Evolutionary conservation across 345 rosid species (phyloP).

Genomic region (Moricandia moricandioides): DNA sequence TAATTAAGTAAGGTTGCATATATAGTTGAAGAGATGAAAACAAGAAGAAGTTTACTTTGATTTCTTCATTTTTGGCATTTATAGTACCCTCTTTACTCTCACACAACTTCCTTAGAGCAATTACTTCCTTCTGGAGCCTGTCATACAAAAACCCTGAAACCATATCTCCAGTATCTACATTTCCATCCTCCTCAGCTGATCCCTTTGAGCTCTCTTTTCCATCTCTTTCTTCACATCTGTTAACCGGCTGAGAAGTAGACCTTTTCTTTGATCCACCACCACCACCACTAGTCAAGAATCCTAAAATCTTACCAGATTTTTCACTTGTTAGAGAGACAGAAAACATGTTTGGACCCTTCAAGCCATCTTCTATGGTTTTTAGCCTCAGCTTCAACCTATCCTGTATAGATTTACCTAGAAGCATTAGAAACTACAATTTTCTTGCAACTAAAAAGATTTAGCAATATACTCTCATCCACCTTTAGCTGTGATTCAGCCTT

Average conservation of each 20-base stretch:
- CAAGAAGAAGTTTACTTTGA: constrained; percentile 47
- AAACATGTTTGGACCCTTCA: constrained; percentile 44
- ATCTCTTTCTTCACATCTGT: constrained; percentile 46
- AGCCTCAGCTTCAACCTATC: constrained; percentile 80
- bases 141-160: constrained; percentile 93
- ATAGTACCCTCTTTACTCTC: constrained; percentile 63
- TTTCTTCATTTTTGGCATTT: constrained; percentile 67
- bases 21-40: not conserved
- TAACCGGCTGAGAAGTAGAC: constrained; percentile 53
- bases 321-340: constrained; percentile 37
- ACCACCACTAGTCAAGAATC: constrained; percentile 57
- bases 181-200: constrained; percentile 30
- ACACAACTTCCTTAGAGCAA: constrained; percentile 58
- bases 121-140: constrained; percentile 80
- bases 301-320: constrained; percentile 60
- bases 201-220: constrained; percentile 62
- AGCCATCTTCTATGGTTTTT: constrained; percentile 72
- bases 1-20: not conserved
- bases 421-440: not conserved
- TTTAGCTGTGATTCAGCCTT: constrained; percentile 89
- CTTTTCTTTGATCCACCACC: constrained; percentile 59
- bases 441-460: not conserved
- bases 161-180: constrained; percentile 36
- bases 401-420: constrained; percentile 38
- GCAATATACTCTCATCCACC: constrained; percentile 39